phyloP scores from a whole-genome alignment of 192 early-diverging fungal species.

The Backusella macrospora region DNA sequence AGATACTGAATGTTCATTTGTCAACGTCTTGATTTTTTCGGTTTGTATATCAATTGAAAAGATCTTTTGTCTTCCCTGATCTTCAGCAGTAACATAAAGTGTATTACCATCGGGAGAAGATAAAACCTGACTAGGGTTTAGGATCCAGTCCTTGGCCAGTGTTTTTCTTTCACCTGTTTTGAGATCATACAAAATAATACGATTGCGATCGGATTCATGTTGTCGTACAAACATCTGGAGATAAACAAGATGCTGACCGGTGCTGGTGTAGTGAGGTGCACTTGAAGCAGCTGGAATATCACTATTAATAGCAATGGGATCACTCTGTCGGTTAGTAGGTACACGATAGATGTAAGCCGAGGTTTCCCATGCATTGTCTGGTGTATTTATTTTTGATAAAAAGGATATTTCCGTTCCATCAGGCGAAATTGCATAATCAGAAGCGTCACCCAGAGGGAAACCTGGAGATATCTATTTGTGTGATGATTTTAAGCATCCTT shows the following conservation, averaged over 20 bases:
- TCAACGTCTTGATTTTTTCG: slow-evolving; percentile 49
- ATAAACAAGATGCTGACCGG: slow-evolving; percentile 64
- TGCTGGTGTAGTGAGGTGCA: slow-evolving; percentile 63
- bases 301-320: slow-evolving; percentile 48
- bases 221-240: slow-evolving; percentile 71
- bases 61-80: slow-evolving; percentile 65
- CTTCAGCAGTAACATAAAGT: slow-evolving; percentile 65
- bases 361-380: slow-evolving; percentile 75
- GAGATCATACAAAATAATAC: slow-evolving; percentile 60
- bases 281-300: slow-evolving; percentile 59
- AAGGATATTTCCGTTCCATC: slow-evolving; percentile 70
- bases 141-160: slow-evolving; percentile 62
- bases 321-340: slow-evolving; percentile 44
- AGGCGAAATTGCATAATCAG: slow-evolving; percentile 65
- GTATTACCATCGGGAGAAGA: slow-evolving; percentile 59
- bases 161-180: slow-evolving; percentile 39
- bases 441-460: slow-evolving; percentile 59
- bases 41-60: slow-evolving; percentile 59
- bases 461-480: slow-evolving; percentile 45
- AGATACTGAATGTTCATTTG: slow-evolving; percentile 51
- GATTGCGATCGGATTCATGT: slow-evolving; percentile 80
- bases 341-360: slow-evolving; percentile 71
- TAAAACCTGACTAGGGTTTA: slow-evolving; percentile 54
- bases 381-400: slow-evolving; percentile 63
- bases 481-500: not conserved